Evolutionary conservation across 2,329 filamentous ascomycete species (phyloP).

Genomic region (Monilinia laxa): DNA sequence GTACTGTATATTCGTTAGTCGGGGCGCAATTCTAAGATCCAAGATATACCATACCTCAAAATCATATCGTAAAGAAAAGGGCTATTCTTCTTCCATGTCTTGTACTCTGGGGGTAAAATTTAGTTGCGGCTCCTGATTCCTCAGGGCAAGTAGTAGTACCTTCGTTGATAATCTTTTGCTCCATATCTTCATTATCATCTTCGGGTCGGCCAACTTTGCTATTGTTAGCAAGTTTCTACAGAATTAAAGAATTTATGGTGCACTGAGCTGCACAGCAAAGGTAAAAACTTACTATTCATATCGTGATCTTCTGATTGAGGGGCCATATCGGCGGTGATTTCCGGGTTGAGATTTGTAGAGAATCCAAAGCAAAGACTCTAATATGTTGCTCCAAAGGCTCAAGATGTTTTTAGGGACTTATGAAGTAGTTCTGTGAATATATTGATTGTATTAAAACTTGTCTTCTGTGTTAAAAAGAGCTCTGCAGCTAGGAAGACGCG

Average conservation of each 20-base stretch:
- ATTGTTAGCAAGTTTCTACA: constrained; percentile 37
- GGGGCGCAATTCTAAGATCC: constrained; percentile 8
- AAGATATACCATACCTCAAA: constrained; percentile 58
- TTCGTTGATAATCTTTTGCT: constrained; percentile 93
- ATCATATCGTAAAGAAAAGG: constrained; percentile 99
- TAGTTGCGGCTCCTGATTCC: constrained; percentile 7
- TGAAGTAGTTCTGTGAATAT: not conserved
- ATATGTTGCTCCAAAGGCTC: not conserved
- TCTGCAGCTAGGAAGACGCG: constrained; percentile 20
- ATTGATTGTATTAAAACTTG: constrained; percentile 3
- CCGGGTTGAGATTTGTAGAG: not conserved
- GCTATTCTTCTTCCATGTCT: constrained; percentile 99
- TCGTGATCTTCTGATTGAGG: constrained; percentile 48
- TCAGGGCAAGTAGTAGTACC: constrained; percentile 49
- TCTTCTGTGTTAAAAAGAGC: constrained; percentile 12
- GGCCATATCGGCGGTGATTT: constrained; percentile 44
- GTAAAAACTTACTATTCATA: constrained; percentile 46
- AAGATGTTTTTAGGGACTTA: not conserved
- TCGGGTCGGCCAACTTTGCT: constrained; percentile 49
- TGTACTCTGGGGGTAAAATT: constrained; percentile 69
- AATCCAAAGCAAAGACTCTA: not conserved
- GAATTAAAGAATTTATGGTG: not conserved
- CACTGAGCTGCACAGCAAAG: not conserved
- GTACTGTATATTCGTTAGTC: constrained; percentile 53
- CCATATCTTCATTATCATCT: constrained; percentile 69